Base-by-base conservation (phyloP, 1,284 basidiomycete genomes). In the Heterobasidion irregulare region DNA sequence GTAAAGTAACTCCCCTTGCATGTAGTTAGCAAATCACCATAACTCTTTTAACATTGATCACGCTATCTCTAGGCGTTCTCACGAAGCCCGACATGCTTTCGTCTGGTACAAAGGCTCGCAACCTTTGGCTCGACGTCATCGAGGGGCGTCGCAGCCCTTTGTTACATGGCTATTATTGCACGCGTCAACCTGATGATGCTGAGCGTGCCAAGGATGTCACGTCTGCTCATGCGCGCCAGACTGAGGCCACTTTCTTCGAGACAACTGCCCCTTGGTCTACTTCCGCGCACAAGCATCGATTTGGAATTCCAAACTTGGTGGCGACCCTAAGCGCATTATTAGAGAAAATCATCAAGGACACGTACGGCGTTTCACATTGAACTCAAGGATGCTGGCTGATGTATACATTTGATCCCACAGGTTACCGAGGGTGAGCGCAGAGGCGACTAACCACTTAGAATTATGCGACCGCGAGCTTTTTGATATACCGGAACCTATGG, bases 81-180 rank as follows among this genome's bases (percentile, higher is more conserved):
- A 86, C 85, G 0, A 87, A 88, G 59, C 82, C 84, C 0, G 84
- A 87, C 51, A 72, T 68, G 6, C 65, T 86, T 2, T 64, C 71
- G 0, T 48, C 64, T 0, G 82, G 81, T 12, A 73, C 76, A 0
- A 58, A 62, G 38, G 84, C 84, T 81, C 66, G 72, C n/a, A 72
- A 75, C 2, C 69, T 83, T 1, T 86, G 84, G 82, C 66, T 72
- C 16, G 72, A 75, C 1, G 70, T 83, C 1, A 67, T 86, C 16
- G 74, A 80, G 58, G 79, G 79, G 19, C 67, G 65, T 8, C 47
- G 33, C 8, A 66, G 81, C 57, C 56, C 36, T 1, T 70, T 84
- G 9, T 72, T 62, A 13, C 82, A 82, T 51, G 85, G 85, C 0
- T 87, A 86, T 61, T 86, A 79, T 58, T 85, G 82, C 49, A 81